These are phyloP conservation scores for Emergomyces pasteurianus DNA, from an alignment of 2,329 filamentous ascomycete species.

Conservation along the genomic window DNA sequence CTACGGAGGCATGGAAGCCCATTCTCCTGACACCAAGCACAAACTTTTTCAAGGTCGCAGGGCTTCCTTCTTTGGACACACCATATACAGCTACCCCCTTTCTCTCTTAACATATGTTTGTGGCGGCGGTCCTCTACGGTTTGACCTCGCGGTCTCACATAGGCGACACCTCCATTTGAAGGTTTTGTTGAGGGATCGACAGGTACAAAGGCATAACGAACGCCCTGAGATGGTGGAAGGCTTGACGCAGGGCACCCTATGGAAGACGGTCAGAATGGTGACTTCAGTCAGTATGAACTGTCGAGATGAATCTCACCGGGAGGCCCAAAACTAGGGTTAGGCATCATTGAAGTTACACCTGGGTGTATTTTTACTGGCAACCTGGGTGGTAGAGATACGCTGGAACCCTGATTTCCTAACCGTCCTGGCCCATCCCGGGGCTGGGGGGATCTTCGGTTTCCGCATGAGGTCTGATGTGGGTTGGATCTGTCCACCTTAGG, in stretches of 20 bases:
- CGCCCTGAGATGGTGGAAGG: background rate
- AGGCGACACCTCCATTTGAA: background rate
- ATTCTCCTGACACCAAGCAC: conserved; percentile 11
- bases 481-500: no score
- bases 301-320: background rate
- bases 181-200: background rate
- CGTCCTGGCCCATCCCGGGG: background rate
- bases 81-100: conserved; percentile 19
- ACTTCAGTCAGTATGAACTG: background rate
- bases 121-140: conserved; percentile 9
- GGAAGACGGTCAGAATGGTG: background rate
- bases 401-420: background rate
- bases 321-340: background rate
- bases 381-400: background rate
- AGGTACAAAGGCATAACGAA: background rate
- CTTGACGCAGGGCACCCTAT: background rate
- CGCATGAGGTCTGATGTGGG: background rate
- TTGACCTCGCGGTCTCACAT: background rate
- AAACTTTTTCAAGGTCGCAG: conserved; percentile 14
- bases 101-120: conserved; percentile 11
- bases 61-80: conserved; percentile 20
- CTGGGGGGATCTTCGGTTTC: background rate
- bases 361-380: background rate
- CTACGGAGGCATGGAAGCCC: conserved; percentile 15
- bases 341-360: background rate